Conservation (phyloP, 352 stramenopile genomes). For the Globisporangium lucens region DNA sequence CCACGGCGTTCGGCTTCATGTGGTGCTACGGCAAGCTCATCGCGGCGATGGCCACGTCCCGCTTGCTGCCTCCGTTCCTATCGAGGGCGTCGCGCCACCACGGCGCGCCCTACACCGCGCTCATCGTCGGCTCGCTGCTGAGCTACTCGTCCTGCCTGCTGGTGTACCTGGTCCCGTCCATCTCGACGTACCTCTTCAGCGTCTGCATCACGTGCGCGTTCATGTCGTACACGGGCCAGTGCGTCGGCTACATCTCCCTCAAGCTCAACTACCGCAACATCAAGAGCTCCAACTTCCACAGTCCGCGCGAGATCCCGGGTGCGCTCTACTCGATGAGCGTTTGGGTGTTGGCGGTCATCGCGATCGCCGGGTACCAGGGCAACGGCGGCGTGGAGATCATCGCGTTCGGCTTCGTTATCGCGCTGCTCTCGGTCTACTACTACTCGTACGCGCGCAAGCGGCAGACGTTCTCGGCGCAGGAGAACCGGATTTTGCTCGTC, state of each 20-base stretch:
- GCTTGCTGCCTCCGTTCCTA: constrained; percentile 34
- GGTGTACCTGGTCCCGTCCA: constrained; percentile 21
- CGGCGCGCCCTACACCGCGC: constrained; percentile 22
- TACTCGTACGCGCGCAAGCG: constrained; percentile 15
- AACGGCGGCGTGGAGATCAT: constrained; percentile 11
- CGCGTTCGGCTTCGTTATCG: constrained; percentile 3
- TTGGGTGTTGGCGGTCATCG: constrained; percentile 13
- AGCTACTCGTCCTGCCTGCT: constrained; percentile 36
- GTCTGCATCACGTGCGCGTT: constrained; percentile 5
- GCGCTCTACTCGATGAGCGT: constrained; percentile 20
- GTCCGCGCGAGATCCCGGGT: constrained; percentile 16
- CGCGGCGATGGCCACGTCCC: constrained; percentile 39
- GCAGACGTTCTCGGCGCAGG: constrained; percentile 22
- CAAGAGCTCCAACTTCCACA: constrained; percentile 22
- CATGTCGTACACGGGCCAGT: constrained; percentile 14
- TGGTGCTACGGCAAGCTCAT: constrained; percentile 57
- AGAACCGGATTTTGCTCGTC: constrained; percentile 25
- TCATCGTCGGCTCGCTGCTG: constrained; percentile 22
- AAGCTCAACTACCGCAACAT: constrained; percentile 22
- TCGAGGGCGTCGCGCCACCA: constrained; percentile 11
- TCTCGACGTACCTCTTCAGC: not conserved
- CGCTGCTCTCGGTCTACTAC: constrained; percentile 19
- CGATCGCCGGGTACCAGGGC: constrained; percentile 16
- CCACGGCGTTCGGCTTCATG: constrained; percentile 51
- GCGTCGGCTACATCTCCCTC: constrained; percentile 27